Evolutionary conservation across 2,329 filamentous ascomycete genomes (phyloP).

Genomic region (Colletotrichum liaoningense): DNA sequence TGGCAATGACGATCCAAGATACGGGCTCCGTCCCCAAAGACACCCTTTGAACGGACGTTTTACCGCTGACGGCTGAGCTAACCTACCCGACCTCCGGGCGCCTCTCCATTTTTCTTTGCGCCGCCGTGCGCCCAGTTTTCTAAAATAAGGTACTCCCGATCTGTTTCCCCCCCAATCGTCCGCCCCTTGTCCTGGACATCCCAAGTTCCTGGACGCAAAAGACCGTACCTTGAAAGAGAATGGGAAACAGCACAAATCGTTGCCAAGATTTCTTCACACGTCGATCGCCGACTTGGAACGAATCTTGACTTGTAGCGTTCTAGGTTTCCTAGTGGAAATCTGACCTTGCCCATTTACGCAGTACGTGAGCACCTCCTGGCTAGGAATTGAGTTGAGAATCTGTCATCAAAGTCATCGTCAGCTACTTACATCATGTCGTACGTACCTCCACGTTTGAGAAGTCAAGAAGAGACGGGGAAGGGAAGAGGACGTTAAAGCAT

Average conservation of each 20-base stretch:
- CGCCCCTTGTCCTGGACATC: background rate
- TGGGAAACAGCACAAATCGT: background rate
- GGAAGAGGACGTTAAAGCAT: background rate
- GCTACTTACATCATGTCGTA: conserved; percentile 16
- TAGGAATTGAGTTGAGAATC: background rate
- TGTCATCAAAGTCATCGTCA: background rate
- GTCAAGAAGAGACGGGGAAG: background rate
- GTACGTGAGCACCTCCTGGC: no score
- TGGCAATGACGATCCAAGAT: background rate
- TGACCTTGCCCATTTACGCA: no score
- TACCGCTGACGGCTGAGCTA: conserved; percentile 6
- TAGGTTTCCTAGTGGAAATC: background rate
- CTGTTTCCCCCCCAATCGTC: no score
- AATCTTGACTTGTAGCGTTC: background rate
- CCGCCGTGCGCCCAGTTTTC: background rate
- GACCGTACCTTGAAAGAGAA: background rate
- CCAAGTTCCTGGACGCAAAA: background rate
- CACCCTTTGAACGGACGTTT: conserved; percentile 6
- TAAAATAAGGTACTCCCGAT: conserved; percentile 17
- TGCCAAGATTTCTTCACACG: conserved; percentile 5
- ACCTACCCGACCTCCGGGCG: background rate
- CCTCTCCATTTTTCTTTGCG: background rate
- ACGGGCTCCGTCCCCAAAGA: background rate
- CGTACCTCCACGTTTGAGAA: conserved; percentile 24
- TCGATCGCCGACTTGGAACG: conserved; percentile 4